Percentiles rank a stretch among this genome's conserved stretches.
These are phyloP conservation scores for Hypoxylon sp. DNA, from an alignment of 2,329 filamentous ascomycete species.

Conservation along the genomic window DNA sequence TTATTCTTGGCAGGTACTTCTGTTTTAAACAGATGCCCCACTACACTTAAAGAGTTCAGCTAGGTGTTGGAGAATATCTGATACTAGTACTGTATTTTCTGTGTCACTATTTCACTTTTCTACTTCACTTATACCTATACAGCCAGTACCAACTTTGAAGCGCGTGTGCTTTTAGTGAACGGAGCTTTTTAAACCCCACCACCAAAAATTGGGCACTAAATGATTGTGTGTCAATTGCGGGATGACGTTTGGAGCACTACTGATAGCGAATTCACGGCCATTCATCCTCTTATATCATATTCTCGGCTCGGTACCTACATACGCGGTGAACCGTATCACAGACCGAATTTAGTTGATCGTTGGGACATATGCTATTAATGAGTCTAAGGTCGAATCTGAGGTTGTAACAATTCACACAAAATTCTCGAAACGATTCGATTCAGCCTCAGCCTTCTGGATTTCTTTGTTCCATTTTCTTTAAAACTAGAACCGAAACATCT, in stretches of 20 bases:
- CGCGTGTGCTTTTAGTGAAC: background rate
- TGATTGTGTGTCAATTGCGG: conserved; percentile 16
- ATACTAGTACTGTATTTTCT: background rate
- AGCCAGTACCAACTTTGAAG: conserved; percentile 6
- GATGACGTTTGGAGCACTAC: conserved; percentile 31
- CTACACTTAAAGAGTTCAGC: background rate
- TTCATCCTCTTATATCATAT: background rate
- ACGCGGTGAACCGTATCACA: conserved; percentile 9
- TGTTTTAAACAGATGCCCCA: conserved; percentile 11
- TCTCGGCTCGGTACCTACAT: conserved; percentile 14
- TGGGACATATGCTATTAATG: conserved; percentile 8
- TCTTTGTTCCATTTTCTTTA: background rate
- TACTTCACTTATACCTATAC: conserved; percentile 9
- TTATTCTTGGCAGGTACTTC: conserved; percentile 18
- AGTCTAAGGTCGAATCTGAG: conserved; percentile 6
- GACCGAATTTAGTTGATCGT: background rate
- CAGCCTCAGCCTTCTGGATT: conserved; percentile 5
- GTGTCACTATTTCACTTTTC: background rate
- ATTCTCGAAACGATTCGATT: background rate
- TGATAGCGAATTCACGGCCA: conserved; percentile 27
- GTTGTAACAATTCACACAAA: conserved; percentile 1
- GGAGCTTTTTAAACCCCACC: conserved; percentile 26
- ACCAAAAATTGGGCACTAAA: conserved; percentile 34
- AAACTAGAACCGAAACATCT: background rate
- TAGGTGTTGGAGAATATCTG: conserved; percentile 1